These are phyloP conservation scores for Xylaria grammica DNA, from an alignment of 495 filamentous ascomycete species.

Conservation along the genomic window DNA sequence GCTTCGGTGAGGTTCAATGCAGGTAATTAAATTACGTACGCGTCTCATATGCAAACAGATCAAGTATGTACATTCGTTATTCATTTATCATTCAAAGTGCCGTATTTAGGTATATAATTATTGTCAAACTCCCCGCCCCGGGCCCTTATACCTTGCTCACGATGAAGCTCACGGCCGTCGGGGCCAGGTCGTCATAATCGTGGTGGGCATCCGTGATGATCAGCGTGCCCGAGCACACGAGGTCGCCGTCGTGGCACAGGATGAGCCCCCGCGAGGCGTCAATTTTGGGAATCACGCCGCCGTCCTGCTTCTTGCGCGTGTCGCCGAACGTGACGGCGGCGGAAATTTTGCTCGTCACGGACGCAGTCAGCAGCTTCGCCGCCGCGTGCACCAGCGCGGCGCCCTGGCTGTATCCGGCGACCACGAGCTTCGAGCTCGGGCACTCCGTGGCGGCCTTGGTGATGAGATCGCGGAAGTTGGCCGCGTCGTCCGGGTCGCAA, in stretches of 20 bases:
- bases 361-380: slow-evolving; percentile 45
- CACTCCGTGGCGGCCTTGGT: slow-evolving; percentile 39
- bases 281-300: slow-evolving; percentile 53
- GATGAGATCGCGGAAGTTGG: slow-evolving; percentile 41
- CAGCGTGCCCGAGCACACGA: slow-evolving; percentile 58
- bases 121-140: background rate
- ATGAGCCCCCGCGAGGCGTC: slow-evolving; percentile 50
- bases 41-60: background rate
- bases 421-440: slow-evolving; percentile 43
- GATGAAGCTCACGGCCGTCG: slow-evolving; percentile 41
- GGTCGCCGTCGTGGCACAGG: slow-evolving; percentile 58
- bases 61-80: slow-evolving; percentile 5
- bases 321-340: slow-evolving; percentile 63
- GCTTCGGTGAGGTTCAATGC: background rate
- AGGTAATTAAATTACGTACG: no score
- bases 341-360: slow-evolving; percentile 54
- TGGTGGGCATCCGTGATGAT: slow-evolving; percentile 55
- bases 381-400: slow-evolving; percentile 59
- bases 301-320: slow-evolving; percentile 60
- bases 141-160: slow-evolving; percentile 29
- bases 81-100: slow-evolving; percentile 1
- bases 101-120: background rate
- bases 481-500: slow-evolving; percentile 41
- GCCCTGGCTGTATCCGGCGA: slow-evolving; percentile 58
- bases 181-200: slow-evolving; percentile 44